phyloP scores from a whole-genome alignment of 345 rosid species.

The Barbarea vulgaris region DNA sequence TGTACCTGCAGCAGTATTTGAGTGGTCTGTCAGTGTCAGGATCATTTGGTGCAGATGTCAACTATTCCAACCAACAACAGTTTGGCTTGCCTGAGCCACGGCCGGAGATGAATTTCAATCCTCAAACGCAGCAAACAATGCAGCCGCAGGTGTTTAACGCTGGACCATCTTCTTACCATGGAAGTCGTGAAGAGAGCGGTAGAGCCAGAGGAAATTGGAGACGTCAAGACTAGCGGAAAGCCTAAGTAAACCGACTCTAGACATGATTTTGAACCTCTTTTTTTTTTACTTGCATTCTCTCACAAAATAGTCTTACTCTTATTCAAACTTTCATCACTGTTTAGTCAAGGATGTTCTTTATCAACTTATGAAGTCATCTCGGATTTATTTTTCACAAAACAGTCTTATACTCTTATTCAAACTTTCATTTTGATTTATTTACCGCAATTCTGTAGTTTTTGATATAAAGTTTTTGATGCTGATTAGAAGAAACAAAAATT shows the following conservation, averaged over 20 bases:
- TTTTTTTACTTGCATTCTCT: too few species aligned
- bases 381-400: too few species aligned
- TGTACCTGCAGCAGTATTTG: too few species aligned
- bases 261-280: not conserved
- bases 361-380: not conserved
- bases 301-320: not conserved
- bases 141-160: not conserved
- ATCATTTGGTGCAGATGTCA: not conserved
- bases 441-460: too few species aligned
- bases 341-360: not conserved
- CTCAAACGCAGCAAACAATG: not conserved
- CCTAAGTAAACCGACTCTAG: not conserved
- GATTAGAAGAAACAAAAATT: too few species aligned
- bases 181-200: not conserved
- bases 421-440: too few species aligned
- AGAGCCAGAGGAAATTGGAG: not conserved
- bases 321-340: not conserved
- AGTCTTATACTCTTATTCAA: too few species aligned
- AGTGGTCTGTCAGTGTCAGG: too few species aligned
- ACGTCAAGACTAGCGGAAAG: not conserved
- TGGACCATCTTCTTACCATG: not conserved
- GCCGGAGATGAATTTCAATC: not conserved
- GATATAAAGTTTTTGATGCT: too few species aligned
- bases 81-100: not conserved
- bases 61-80: not conserved